Conservation (phyloP, 495 filamentous ascomycete genomes). For the Hypoxylon fuscum region DNA sequence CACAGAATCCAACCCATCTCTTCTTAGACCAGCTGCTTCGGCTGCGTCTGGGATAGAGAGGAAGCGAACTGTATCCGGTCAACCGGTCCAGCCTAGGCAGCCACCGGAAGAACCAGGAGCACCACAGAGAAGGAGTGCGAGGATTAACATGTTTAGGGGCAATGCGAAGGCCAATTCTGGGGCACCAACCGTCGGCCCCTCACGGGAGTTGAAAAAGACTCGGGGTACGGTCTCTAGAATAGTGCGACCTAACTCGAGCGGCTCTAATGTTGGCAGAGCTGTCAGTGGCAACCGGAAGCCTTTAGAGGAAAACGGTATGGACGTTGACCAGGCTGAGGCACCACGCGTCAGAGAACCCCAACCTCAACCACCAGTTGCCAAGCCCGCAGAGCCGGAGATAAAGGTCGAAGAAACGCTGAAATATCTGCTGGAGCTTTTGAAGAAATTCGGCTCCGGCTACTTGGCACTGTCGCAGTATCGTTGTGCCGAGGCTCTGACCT, state of each 20-base stretch:
- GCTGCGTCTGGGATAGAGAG: slow-evolving; percentile 60
- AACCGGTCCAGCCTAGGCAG: slow-evolving; percentile 69
- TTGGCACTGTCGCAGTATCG: slow-evolving; percentile 78
- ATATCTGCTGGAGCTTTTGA: slow-evolving; percentile 82
- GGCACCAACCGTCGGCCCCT: slow-evolving; percentile 63
- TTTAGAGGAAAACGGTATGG: slow-evolving; percentile 68
- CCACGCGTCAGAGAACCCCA: slow-evolving; percentile 60
- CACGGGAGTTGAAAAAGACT: slow-evolving; percentile 81
- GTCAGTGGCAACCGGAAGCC: slow-evolving; percentile 87
- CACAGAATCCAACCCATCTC: slow-evolving; percentile 35
- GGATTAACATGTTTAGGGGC: slow-evolving; percentile 71
- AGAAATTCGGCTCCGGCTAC: slow-evolving; percentile 82
- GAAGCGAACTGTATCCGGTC: slow-evolving; percentile 88
- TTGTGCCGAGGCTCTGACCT: slow-evolving; percentile 76
- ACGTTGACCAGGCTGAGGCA: slow-evolving; percentile 65
- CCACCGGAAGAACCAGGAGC: slow-evolving; percentile 71
- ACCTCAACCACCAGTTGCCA: slow-evolving; percentile 45
- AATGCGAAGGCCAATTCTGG: slow-evolving; percentile 69
- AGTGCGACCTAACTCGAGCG: slow-evolving; percentile 60
- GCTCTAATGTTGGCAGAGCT: slow-evolving; percentile 77
- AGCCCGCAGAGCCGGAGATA: slow-evolving; percentile 57
- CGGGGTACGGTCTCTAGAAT: slow-evolving; percentile 68
- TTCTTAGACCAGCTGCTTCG: slow-evolving; percentile 34
- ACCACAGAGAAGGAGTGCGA: slow-evolving; percentile 79
- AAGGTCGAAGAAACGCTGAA: slow-evolving; percentile 79